Evolutionary conservation across 148 eudicot species (phyloP), one percentile per base, ranked within the genome.

Genomic region (Rhododendron williamsianum): DNA sequence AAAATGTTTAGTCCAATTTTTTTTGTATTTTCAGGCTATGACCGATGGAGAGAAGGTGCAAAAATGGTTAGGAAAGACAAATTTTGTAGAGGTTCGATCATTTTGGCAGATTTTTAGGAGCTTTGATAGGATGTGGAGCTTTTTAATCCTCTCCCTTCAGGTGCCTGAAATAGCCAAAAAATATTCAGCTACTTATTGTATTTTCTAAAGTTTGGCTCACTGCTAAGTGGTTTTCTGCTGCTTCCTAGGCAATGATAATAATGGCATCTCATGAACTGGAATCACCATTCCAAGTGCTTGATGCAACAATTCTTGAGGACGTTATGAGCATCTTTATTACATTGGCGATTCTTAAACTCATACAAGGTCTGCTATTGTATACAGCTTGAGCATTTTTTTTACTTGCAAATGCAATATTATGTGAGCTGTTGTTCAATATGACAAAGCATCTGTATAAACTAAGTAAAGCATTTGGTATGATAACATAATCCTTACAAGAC

Each of bases 111-210:
- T 97, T 85, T 97, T 93, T 88, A 90, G 98, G 91, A 94, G 96
- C 89, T 97, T 97, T 82, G 99, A 97, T 84, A 92, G 99, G 85
- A 93, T 97, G 98, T 97, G 99, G 99, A 90, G 89, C 86, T 94
- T 97, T 89, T 88, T 94, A 56, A 93, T 97, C 86, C 87, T 97
- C 79, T 87, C 98, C 54, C 98, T 97, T 84, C 99, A 97, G 99
- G 99, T 95, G 69, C 67, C 35, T 52, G 25, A n/a, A 74, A 72
- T 76, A 25, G 56, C n/a, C 41, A 54, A 33, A 46, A 33, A 45
- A 19, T 35, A 19, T 78, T 72, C 63, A 60, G 46, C 69, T 30
- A 36, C 52, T 76, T 67, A 10, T 82, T 72, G 15, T 84, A 43
- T 80, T 80, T 16, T 12, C 48, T 25, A 83, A 38, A 54, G 38